Evolutionary conservation across 208 protist species (phyloP).

Genomic region (Trypanosoma brucei): DNA sequence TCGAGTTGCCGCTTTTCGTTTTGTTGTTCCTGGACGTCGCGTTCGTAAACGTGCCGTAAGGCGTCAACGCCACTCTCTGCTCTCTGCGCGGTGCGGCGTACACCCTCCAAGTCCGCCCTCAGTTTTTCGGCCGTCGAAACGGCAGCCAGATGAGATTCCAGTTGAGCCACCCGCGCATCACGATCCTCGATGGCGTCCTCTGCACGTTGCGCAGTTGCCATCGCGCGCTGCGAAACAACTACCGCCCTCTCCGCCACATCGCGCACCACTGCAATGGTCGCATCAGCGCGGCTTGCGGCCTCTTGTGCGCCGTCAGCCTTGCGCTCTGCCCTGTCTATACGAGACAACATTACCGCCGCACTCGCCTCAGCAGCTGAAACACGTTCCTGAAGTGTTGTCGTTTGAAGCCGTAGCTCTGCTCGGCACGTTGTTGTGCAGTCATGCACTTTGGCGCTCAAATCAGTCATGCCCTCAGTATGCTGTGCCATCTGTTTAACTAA

Average conservation of each 20-base stretch:
- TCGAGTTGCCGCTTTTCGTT: conserved; percentile 22
- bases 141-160: conserved; percentile 57
- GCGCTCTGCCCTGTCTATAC: conserved; percentile 63
- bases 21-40: conserved; percentile 44
- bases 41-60: conserved; percentile 37
- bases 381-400: conserved; percentile 41
- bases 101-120: conserved; percentile 59
- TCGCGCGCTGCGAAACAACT: conserved; percentile 30
- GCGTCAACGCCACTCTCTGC: conserved; percentile 64
- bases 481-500: conserved; percentile 33
- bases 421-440: conserved; percentile 44
- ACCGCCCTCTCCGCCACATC: conserved; percentile 28
- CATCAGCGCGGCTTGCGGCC: conserved; percentile 32
- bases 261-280: conserved; percentile 24
- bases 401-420: conserved; percentile 47
- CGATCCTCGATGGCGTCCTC: conserved; percentile 61
- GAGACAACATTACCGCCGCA: conserved; percentile 37
- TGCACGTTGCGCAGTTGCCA: conserved; percentile 42
- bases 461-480: conserved; percentile 26
- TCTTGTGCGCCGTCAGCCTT: conserved; percentile 63
- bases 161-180: conserved; percentile 46
- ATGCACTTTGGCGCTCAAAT: conserved; percentile 46
- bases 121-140: conserved; percentile 51
- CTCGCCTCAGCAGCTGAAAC: conserved; percentile 65
- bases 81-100: conserved; percentile 39